These are phyloP conservation scores for Pezizomycotina sp. DNA, from an alignment of 2,329 filamentous ascomycete genomes.

Conservation along the genomic window DNA sequence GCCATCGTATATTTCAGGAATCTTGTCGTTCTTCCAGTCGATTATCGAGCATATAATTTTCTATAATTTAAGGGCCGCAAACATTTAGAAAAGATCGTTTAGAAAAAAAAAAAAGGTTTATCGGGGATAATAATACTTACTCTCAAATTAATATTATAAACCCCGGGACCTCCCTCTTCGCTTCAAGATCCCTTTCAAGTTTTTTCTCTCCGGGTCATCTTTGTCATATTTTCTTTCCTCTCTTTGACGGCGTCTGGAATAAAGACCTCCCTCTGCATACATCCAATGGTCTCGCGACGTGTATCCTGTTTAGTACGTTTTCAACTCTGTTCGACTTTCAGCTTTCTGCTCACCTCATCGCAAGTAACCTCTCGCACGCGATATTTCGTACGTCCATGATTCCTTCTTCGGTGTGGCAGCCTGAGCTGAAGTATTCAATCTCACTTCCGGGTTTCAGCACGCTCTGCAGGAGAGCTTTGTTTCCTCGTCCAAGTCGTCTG, in stretches of 20 bases:
- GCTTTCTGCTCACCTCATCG: constrained; percentile 87
- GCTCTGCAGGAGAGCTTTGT: constrained; percentile 58
- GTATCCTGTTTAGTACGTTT: constrained; percentile 83
- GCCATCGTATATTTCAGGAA: constrained; percentile 85
- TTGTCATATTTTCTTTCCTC: constrained; percentile 81
- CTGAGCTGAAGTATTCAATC: constrained; percentile 82
- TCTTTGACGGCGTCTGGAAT: constrained; percentile 73
- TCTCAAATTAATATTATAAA: constrained; percentile 81
- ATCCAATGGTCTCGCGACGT: constrained; percentile 87
- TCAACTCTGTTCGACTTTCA: constrained; percentile 72
- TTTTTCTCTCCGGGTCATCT: constrained; percentile 67
- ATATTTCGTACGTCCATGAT: constrained; percentile 91
- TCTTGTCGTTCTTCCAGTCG: constrained; percentile 91
- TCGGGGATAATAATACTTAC: constrained; percentile 19
- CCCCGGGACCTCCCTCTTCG: constrained; percentile 88
- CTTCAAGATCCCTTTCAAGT: constrained; percentile 74
- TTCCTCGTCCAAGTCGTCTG: constrained; percentile 72
- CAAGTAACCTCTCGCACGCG: constrained; percentile 81
- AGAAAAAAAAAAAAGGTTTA: not conserved
- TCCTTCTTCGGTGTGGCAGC: constrained; percentile 86
- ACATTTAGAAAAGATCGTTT: not conserved
- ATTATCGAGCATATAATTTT: constrained; percentile 74
- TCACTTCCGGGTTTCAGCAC: constrained; percentile 75
- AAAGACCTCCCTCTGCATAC: constrained; percentile 60
- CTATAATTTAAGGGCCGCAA: constrained; percentile 23